Evolutionary conservation across 2,329 filamentous ascomycete genomes (phyloP).

Genomic region (Exophiala sp.): DNA sequence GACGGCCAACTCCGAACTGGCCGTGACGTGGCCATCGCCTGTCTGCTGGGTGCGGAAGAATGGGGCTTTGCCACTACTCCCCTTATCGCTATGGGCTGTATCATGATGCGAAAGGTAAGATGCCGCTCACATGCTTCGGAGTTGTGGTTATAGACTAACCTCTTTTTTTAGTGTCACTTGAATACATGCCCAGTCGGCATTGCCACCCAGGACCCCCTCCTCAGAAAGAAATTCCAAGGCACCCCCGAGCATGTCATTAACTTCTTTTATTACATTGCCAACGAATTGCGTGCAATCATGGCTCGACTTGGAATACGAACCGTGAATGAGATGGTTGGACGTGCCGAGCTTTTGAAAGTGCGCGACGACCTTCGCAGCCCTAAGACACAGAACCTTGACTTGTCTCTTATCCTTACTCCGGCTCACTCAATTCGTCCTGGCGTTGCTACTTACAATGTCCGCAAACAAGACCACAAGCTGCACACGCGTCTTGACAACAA

Average conservation of each 20-base stretch:
- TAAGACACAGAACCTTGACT: slow-evolving; percentile 88
- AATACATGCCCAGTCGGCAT: slow-evolving; percentile 91
- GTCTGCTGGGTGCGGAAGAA: slow-evolving; percentile 93
- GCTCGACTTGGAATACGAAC: slow-evolving; percentile 89
- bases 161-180: slow-evolving; percentile 28
- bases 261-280: slow-evolving; percentile 97
- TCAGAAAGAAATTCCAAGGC: slow-evolving; percentile 87
- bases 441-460: slow-evolving; percentile 93
- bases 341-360: slow-evolving; percentile 77
- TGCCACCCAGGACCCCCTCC: slow-evolving; percentile 88
- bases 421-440: slow-evolving; percentile 93
- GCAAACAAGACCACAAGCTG: slow-evolving; percentile 93
- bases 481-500: slow-evolving; percentile 95
- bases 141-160: slow-evolving; percentile 3
- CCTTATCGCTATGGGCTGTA: slow-evolving; percentile 92
- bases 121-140: neutral
- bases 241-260: slow-evolving; percentile 96
- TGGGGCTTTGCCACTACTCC: slow-evolving; percentile 95
- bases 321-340: slow-evolving; percentile 96
- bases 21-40: slow-evolving; percentile 88
- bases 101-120: slow-evolving; percentile 72
- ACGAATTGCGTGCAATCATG: slow-evolving; percentile 95
- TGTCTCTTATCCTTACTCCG: slow-evolving; percentile 86
- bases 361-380: slow-evolving; percentile 79
- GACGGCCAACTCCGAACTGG: slow-evolving; percentile 91